These are phyloP conservation scores for Sherardia arvensis DNA, from an alignment of 257 asterid species.

Conservation along the genomic window DNA sequence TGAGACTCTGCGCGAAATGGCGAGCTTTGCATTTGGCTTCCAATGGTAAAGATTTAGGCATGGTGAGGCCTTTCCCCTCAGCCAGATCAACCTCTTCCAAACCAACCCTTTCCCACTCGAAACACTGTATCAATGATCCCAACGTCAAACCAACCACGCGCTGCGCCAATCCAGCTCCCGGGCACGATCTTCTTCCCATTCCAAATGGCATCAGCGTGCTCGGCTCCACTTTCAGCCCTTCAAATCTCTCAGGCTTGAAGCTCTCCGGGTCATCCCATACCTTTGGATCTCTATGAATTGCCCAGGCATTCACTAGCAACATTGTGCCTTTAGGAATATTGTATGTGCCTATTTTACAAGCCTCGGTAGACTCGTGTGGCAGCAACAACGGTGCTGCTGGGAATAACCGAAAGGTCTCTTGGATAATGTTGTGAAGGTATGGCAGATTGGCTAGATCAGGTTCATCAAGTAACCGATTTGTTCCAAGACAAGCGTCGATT, in stretches of 20 bases:
- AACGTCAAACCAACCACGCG: constrained; percentile 1
- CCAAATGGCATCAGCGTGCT: constrained; percentile 1
- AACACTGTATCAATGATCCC: constrained; percentile 8
- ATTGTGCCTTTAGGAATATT: not conserved
- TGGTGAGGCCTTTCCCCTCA: not conserved
- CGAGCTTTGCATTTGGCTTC: not conserved
- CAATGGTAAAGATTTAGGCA: not conserved
- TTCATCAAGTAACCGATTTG: not conserved
- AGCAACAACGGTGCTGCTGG: not conserved
- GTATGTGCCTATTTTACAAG: not conserved
- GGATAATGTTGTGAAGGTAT: not conserved
- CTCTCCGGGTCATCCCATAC: not conserved
- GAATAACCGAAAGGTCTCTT: not conserved
- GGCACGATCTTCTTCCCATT: constrained; percentile 4
- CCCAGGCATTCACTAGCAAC: not conserved
- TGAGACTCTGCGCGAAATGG: not conserved
- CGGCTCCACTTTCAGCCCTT: not conserved
- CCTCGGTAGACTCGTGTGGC: not conserved
- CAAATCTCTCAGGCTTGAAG: constrained; percentile 3
- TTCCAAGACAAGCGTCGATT: not conserved
- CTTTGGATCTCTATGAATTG: not conserved
- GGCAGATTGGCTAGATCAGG: not conserved
- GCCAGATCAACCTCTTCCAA: constrained; percentile 1
- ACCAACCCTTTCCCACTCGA: constrained; percentile 11
- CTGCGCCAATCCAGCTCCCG: not conserved